Conservation (phyloP, 768 basidiomycete genomes). For the Tulasnella sp. region DNA sequence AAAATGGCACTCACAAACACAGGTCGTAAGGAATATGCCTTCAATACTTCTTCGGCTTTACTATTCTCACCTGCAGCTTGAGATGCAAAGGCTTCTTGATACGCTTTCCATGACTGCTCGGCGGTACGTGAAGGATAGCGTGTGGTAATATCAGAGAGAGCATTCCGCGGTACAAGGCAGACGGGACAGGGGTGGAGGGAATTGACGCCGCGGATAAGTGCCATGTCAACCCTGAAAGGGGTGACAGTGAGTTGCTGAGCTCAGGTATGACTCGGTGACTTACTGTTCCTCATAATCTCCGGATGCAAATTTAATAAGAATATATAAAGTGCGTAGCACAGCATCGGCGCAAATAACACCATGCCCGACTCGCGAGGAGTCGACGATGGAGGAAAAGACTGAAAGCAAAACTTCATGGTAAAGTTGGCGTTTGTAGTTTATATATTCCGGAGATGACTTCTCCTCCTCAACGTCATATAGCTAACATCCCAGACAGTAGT, state of each 20-base stretch:
- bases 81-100: background rate
- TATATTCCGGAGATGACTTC: slow-evolving; percentile 1
- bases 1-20: background rate
- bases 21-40: background rate
- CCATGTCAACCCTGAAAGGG: background rate
- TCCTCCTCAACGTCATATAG: background rate
- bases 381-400: background rate
- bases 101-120: background rate
- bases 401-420: background rate
- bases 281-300: slow-evolving; percentile 13
- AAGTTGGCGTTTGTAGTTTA: background rate
- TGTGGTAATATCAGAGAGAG: background rate
- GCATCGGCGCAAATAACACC: background rate
- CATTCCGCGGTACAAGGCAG: background rate
- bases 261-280: background rate
- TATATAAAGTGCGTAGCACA: background rate
- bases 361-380: background rate
- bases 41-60: slow-evolving; percentile 4
- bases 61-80: background rate
- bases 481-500: background rate
- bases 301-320: background rate
- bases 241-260: background rate
- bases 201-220: slow-evolving; percentile 4
- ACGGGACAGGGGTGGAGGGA: slow-evolving; percentile 3
- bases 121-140: background rate